A percentile compares a stretch with the other conserved stretches of the same genome.
These are phyloP conservation scores for Salix purpurea DNA, from an alignment of 345 rosid genomes.

Conservation along the genomic window DNA sequence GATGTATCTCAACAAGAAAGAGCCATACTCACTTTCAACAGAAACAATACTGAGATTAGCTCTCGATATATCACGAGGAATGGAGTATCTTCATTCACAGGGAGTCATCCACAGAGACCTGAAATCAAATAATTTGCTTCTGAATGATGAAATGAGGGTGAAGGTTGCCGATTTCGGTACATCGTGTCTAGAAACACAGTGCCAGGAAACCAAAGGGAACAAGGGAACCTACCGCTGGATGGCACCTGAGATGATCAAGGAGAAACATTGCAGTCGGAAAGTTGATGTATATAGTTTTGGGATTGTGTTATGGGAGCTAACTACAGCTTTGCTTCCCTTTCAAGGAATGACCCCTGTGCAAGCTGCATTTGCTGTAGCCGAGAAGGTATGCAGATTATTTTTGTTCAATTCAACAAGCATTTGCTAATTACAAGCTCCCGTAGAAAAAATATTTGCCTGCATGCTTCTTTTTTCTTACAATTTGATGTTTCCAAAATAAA, in stretches of 20 bases:
- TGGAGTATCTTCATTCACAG: conserved; percentile 99
- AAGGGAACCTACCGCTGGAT: conserved; percentile 98
- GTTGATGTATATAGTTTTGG: conserved; percentile 98
- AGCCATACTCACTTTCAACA: conserved; percentile 85
- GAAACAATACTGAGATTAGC: conserved; percentile 86
- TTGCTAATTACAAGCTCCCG: not conserved
- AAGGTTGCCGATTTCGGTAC: conserved; percentile 98
- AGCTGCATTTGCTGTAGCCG: conserved; percentile 98
- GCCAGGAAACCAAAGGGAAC: conserved; percentile 81
- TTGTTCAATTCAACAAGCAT: not conserved
- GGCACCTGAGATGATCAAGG: conserved; percentile 99
- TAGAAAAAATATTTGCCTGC: not conserved
- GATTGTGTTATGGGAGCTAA: conserved; percentile 96
- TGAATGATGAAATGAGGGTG: conserved; percentile 92
- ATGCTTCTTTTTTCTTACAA: not conserved
- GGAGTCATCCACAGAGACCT: conserved; percentile 98
- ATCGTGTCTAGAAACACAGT: conserved; percentile 91
- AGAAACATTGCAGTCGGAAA: conserved; percentile 84
- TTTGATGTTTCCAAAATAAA: not conserved
- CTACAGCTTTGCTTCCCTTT: conserved; percentile 93
- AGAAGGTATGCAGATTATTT: conserved; percentile 56
- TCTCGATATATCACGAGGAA: conserved; percentile 95
- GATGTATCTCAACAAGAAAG: conserved; percentile 99
- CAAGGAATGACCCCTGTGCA: conserved; percentile 99
- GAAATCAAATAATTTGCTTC: conserved; percentile 83